These are phyloP conservation scores for Gossypium longicalyx DNA, from an alignment of 345 rosid genomes.

Conservation along the genomic window DNA sequence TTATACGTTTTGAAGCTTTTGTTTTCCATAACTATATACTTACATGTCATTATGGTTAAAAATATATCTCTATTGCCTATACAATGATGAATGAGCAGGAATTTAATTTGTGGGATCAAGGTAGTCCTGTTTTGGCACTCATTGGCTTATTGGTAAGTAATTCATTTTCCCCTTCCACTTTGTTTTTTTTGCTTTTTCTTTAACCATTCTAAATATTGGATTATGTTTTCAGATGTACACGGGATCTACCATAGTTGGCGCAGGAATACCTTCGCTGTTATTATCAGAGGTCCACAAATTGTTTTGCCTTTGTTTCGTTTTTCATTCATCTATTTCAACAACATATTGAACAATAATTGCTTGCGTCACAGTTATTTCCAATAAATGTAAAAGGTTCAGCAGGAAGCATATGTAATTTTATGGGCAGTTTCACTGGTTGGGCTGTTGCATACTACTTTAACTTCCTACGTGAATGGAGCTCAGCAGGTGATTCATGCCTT, in stretches of 20 bases:
- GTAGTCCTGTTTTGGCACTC: not conserved
- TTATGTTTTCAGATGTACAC: not conserved
- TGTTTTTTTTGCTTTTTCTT: not conserved
- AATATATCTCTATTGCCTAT: not conserved
- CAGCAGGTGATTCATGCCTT: constrained; percentile 3
- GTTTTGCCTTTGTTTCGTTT: not conserved
- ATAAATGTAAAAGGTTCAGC: constrained; percentile 10
- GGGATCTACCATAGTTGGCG: not conserved
- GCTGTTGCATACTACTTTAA: not conserved
- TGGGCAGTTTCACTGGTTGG: not conserved
- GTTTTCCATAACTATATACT: not conserved
- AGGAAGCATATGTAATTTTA: not conserved
- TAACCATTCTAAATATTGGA: not conserved
- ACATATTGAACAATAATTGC: not conserved
- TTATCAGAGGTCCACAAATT: not conserved
- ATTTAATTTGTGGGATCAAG: not conserved
- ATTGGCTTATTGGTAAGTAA: constrained; percentile 1
- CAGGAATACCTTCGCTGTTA: constrained; percentile 1
- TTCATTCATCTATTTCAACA: not conserved
- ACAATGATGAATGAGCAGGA: not conserved
- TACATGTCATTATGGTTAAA: not conserved
- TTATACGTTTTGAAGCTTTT: not conserved
- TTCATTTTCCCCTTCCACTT: not conserved
- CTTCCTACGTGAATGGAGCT: constrained; percentile 8
- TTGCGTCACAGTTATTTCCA: constrained; percentile 1